phyloP scores from a whole-genome alignment of 148 eudicot genomes.

The Chenopodium suecicum region DNA sequence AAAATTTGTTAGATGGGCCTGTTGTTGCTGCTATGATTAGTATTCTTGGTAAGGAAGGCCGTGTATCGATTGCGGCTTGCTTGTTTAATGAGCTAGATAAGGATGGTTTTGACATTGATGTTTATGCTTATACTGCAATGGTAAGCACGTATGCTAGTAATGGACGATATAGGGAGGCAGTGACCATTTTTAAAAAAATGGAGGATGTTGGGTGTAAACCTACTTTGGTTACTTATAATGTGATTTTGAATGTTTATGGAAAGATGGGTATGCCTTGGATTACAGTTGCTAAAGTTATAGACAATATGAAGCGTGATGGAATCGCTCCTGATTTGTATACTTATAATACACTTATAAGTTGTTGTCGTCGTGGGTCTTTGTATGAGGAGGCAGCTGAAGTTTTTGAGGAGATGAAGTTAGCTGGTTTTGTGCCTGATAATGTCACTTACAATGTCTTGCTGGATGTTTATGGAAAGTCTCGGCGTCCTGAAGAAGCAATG shows the following conservation, averaged over 20 bases:
- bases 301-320: constrained; percentile 66
- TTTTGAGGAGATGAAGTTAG: constrained; percentile 80
- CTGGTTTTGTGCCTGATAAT: constrained; percentile 69
- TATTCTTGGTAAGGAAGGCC: constrained; percentile 73
- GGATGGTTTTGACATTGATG: constrained; percentile 74
- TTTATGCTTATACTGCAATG: constrained; percentile 77
- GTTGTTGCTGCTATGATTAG: constrained; percentile 67
- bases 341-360: constrained; percentile 81
- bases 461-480: constrained; percentile 92
- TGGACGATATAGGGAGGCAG: constrained; percentile 81
- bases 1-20: constrained; percentile 47
- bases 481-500: constrained; percentile 78
- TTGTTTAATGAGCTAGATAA: constrained; percentile 51
- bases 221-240: constrained; percentile 86
- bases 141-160: constrained; percentile 65
- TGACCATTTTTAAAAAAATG: constrained; percentile 65
- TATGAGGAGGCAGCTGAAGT: constrained; percentile 67
- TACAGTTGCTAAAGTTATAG: constrained; percentile 48
- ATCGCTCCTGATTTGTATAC: constrained; percentile 77
- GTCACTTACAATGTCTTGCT: constrained; percentile 85
- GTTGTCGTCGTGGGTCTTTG: constrained; percentile 79
- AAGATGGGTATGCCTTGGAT: constrained; percentile 93
- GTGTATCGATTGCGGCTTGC: constrained; percentile 52
- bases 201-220: constrained; percentile 84
- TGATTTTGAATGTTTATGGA: constrained; percentile 71